Conservation (phyloP, 106 monocot genomes). For the Gastrodia elata region DNA sequence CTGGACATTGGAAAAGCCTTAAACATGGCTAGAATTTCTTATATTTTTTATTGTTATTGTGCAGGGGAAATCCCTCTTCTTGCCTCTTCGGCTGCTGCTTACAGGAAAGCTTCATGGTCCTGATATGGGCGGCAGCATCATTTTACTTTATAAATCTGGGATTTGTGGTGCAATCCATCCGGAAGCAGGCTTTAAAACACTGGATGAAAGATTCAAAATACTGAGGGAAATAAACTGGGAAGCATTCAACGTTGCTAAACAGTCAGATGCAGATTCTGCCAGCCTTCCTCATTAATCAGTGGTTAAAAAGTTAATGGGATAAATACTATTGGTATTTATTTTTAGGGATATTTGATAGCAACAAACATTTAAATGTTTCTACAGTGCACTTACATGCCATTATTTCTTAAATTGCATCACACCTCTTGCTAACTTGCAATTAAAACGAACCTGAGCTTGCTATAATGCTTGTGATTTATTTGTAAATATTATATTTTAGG, state of each 20-base stretch:
- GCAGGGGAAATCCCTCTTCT: slow-evolving; percentile 86
- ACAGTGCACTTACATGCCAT: too few relatives aligned
- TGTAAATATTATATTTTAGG: too few relatives aligned
- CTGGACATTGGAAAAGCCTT: neutral
- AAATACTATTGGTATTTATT: too few relatives aligned
- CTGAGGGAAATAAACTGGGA: slow-evolving; percentile 77
- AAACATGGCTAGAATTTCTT: neutral
- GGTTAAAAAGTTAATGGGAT: neutral
- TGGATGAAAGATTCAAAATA: slow-evolving; percentile 72
- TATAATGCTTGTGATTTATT: too few relatives aligned
- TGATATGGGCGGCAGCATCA: slow-evolving; percentile 76
- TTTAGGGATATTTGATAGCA: too few relatives aligned
- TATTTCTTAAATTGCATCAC: too few relatives aligned
- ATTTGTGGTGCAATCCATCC: slow-evolving; percentile 35
- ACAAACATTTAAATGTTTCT: too few relatives aligned
- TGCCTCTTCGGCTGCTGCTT: slow-evolving; percentile 78
- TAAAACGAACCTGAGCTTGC: too few relatives aligned
- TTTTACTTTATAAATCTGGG: slow-evolving; percentile 62
- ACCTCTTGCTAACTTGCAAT: too few relatives aligned
- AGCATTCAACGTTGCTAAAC: slow-evolving; percentile 22
- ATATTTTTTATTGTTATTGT: neutral
- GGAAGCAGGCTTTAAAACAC: slow-evolving; percentile 46
- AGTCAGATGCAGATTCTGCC: slow-evolving; percentile 29
- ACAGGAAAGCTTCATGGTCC: slow-evolving; percentile 97
- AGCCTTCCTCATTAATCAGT: slow-evolving; percentile 14